phyloP scores from a whole-genome alignment of 768 basidiomycete genomes.

The Trametes cubensis region DNA sequence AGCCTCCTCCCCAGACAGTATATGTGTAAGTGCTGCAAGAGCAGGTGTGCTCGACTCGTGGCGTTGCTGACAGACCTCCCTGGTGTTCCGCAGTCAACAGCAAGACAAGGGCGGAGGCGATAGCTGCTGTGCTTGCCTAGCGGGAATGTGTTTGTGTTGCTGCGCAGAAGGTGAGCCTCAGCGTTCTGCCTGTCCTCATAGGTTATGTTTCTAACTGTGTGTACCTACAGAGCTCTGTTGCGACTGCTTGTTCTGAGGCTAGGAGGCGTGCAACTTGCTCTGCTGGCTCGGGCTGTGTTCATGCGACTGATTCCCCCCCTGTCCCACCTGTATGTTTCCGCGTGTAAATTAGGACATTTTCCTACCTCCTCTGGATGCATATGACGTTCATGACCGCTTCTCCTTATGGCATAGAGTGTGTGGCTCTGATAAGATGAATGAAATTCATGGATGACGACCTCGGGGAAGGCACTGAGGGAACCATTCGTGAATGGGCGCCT shows the following conservation, averaged over 20 bases:
- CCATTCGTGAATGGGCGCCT: not conserved
- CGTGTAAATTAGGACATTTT: slow-evolving; percentile 21
- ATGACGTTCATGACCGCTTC: not conserved
- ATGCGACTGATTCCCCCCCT: slow-evolving; percentile 9
- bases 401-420: not conserved
- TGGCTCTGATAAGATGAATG: slow-evolving; percentile 3
- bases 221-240: slow-evolving; percentile 59
- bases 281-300: slow-evolving; percentile 12
- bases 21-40: slow-evolving; percentile 61
- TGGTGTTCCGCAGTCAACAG: slow-evolving; percentile 46
- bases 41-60: not conserved
- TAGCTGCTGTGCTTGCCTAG: slow-evolving; percentile 67
- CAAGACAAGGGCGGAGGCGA: slow-evolving; percentile 50
- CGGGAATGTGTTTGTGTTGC: slow-evolving; percentile 66
- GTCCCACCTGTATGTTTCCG: slow-evolving; percentile 12
- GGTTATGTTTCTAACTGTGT: not conserved
- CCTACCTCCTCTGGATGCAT: slow-evolving; percentile 6
- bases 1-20: slow-evolving; percentile 77
- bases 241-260: slow-evolving; percentile 64
- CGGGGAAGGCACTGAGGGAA: not conserved
- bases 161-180: slow-evolving; percentile 65
- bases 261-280: slow-evolving; percentile 14
- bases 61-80: not conserved
- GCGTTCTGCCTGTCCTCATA: not conserved
- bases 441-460: not conserved